Base-by-base conservation (phyloP, 352 stramenopile species). In the Phytophthora vignae region DNA sequence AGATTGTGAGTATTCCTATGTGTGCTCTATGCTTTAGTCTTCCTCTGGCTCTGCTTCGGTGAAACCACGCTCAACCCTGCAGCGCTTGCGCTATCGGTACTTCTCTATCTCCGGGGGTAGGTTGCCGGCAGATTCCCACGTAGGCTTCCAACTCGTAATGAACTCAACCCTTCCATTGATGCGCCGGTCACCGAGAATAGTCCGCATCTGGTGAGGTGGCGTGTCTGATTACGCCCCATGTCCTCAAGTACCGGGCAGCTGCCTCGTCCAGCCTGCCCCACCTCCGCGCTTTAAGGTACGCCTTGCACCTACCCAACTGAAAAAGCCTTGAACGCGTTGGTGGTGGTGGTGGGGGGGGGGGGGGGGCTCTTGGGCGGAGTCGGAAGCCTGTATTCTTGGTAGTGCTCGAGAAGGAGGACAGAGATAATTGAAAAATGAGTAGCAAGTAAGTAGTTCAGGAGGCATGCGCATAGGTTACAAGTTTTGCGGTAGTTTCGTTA, bases 221-320 rank as follows among this genome's bases (percentile, higher is more conserved):
- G n/a, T 19, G 1, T 33, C 21, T 4, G 3, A 17, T 27, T 22
- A 27, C n/a, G 8, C 57, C 46, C 59, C 59, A 52, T 7, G 25
- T 50, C n/a, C n/a, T n/a, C n/a, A n/a, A n/a, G 22, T 65, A 65
- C 5, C 48, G 22, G 4, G 15, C 44, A 25, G 44, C 57, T 10
- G 57, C 40, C 56, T 54, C 40, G 42, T 63, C 56, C 22, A 63
- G 17, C 8, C 55, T 15, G 4, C 36, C 55, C 55, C 36, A n/a
- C n/a, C n/a, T n/a, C n/a, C n/a, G n/a, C n/a, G n/a, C n/a, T n/a
- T n/a, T n/a, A n/a, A n/a, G n/a, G n/a, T n/a, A n/a, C n/a, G n/a
- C n/a, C n/a, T n/a, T n/a, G n/a, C n/a, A n/a, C n/a, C n/a, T n/a
- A n/a, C n/a, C n/a, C n/a, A n/a, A n/a, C n/a, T n/a, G n/a, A n/a